Percentiles rank a stretch among this genome's conserved stretches.
These are phyloP conservation scores for Blastomyces gilchristii DNA, from an alignment of 2,329 filamentous ascomycete species.

Conservation along the genomic window DNA sequence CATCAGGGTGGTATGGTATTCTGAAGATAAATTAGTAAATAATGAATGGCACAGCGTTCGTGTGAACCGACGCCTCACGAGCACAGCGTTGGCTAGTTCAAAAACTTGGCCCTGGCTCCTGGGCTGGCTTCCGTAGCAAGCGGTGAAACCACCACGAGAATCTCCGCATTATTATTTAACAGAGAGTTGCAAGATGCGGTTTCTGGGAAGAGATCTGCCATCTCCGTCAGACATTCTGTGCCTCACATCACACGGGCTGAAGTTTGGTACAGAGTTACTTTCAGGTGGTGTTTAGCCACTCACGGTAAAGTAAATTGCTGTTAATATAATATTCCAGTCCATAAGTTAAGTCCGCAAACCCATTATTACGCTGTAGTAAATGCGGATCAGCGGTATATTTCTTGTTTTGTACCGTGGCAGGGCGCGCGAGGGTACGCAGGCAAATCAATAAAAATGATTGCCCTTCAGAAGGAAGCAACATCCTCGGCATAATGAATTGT, in stretches of 20 bases:
- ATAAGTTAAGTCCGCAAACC: not conserved
- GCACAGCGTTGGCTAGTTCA: no score
- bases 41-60: not conserved
- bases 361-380: not conserved
- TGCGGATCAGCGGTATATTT: not conserved
- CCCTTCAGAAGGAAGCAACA: not conserved
- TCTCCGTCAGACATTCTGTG: not conserved
- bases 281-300: not conserved
- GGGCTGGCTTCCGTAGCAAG: not conserved
- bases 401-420: not conserved
- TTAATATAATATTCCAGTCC: not conserved
- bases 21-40: not conserved
- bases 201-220: not conserved
- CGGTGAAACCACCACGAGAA: not conserved
- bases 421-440: not conserved
- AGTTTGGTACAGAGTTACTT: not conserved
- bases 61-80: not conserved
- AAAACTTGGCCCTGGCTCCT: not conserved
- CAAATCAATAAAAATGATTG: not conserved
- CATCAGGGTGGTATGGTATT: conserved; percentile 13
- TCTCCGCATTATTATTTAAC: not conserved
- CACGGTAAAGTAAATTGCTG: not conserved
- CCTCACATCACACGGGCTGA: not conserved
- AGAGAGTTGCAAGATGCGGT: not conserved
- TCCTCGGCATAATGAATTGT: not conserved